These are phyloP conservation scores for Calonectria hawksworthii DNA, from an alignment of 2,329 filamentous ascomycete species.

Conservation along the genomic window DNA sequence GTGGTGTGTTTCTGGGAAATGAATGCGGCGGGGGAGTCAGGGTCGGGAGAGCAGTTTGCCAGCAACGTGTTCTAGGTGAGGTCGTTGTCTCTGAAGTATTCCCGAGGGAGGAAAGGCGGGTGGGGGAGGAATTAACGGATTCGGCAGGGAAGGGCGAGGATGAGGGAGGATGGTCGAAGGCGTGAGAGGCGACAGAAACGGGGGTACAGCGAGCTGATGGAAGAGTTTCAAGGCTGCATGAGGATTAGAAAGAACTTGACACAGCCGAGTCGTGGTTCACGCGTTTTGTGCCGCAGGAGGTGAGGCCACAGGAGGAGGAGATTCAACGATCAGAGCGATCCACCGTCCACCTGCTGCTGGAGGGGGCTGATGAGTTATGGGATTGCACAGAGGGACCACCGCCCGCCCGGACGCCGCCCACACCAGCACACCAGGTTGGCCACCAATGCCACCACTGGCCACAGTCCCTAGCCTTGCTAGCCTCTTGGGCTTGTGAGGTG, in stretches of 20 bases:
- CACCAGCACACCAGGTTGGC: slow-evolving; percentile 34
- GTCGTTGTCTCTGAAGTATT: slow-evolving; percentile 20
- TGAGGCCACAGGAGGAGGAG: slow-evolving; percentile 49
- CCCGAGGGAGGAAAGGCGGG: slow-evolving; percentile 15
- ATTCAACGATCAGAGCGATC: slow-evolving; percentile 43
- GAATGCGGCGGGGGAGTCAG: slow-evolving; percentile 3
- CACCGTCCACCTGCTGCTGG: slow-evolving; percentile 34
- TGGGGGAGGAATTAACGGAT: slow-evolving; percentile 7
- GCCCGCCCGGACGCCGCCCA: slow-evolving; percentile 32
- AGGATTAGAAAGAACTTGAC: slow-evolving; percentile 46
- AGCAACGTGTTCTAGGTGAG: slow-evolving; percentile 16
- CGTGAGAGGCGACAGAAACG: slow-evolving; percentile 27
- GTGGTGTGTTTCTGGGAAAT: slow-evolving; percentile 14
- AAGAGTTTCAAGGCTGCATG: slow-evolving; percentile 46
- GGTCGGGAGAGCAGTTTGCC: slow-evolving; percentile 8
- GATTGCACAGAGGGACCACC: slow-evolving; percentile 23
- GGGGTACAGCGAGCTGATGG: slow-evolving; percentile 21
- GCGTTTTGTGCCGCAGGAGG: slow-evolving; percentile 50
- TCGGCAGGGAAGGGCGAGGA: slow-evolving; percentile 5
- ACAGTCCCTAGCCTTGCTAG: slow-evolving; percentile 37
- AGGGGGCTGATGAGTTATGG: slow-evolving; percentile 14
- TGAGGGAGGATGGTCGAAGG: slow-evolving; percentile 19
- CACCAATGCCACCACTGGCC: slow-evolving; percentile 38
- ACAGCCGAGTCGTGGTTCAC: slow-evolving; percentile 47
- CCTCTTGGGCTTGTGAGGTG: slow-evolving; percentile 13